Evolutionary conservation across 2,329 filamentous ascomycete genomes (phyloP), one percentile per base, ranked within the genome.

Genomic region (Cercospora sp.): DNA sequence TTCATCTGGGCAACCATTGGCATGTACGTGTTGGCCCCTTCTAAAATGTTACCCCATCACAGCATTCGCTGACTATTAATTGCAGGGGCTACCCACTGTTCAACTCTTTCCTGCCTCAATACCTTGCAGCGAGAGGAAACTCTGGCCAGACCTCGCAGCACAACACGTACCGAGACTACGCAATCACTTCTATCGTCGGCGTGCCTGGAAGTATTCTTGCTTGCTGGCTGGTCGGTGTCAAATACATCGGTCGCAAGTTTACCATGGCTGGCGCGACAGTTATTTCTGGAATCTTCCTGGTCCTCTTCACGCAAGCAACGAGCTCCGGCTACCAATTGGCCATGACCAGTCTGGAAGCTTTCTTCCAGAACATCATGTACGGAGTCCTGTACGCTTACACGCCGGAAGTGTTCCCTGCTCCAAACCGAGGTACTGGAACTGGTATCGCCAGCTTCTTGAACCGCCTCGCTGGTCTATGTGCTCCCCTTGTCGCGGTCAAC

Each of bases 41-140:
- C 45, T n/a, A n/a, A n/a, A 8, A n/a, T 5, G 26, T 4, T 13
- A 51, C 10, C 18, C 45, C 18, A 18, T 10, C 21, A 12, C 45
- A 51, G 26, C 45, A 26, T 24, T 24, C 10, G 45, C 45, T 51
- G 21, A 51, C 45, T 51, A 7, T 24, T 3, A 13, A 51, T 3
- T 24, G 45, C 18, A 51, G 45, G 88, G 92, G 89, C 2, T 96
- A 94, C 76, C 92, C 92, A 0, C 86, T 97, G 1, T 97, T 94
- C 85, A 95, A 95, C 79, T 90, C 91, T 63, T 96, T 96, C 80
- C 85, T 97, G n/a, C 93, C 93, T 0, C 91, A 95, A 73, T 95
- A 95, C 76, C 87, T 96, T 68, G 87, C 89, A 26, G 63, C 63
- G 28, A 86, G 88, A 66, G 85, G 87, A 28, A 67, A 57, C 28